phyloP scores from a whole-genome alignment of 345 rosid genomes.

The Nephelium lappaceum region DNA sequence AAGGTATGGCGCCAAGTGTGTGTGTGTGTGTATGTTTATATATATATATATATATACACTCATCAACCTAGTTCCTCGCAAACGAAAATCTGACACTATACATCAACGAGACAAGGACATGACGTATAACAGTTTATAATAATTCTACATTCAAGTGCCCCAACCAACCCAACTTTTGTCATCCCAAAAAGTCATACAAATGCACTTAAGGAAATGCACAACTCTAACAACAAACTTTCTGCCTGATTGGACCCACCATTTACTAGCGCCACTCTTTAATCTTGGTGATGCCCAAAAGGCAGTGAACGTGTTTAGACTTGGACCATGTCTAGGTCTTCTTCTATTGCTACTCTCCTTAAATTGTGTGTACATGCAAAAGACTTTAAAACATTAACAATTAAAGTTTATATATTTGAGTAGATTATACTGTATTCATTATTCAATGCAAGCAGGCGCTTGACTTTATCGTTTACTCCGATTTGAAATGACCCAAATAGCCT shows the following conservation, averaged over 20 bases:
- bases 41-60: background rate
- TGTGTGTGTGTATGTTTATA: too few relatives aligned
- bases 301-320: conserved; percentile 8
- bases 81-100: conserved; percentile 29
- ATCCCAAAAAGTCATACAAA: conserved; percentile 21
- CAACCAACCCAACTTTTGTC: conserved; percentile 21
- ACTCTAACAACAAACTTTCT: conserved; percentile 17
- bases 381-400: background rate
- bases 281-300: conserved; percentile 9
- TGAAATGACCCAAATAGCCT: conserved; percentile 13
- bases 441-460: background rate
- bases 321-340: background rate
- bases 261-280: background rate
- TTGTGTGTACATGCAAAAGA: background rate
- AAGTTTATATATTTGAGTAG: too few relatives aligned
- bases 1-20: conserved; percentile 29
- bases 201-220: conserved; percentile 27
- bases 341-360: background rate
- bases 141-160: conserved; percentile 15
- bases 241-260: conserved; percentile 33
- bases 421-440: background rate
- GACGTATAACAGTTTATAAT: background rate
- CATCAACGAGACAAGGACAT: conserved; percentile 44
- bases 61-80: background rate
- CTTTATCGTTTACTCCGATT: background rate